Evolutionary conservation across 768 basidiomycete genomes (phyloP).

Genomic region (Xerocomellus chrysenteron): DNA sequence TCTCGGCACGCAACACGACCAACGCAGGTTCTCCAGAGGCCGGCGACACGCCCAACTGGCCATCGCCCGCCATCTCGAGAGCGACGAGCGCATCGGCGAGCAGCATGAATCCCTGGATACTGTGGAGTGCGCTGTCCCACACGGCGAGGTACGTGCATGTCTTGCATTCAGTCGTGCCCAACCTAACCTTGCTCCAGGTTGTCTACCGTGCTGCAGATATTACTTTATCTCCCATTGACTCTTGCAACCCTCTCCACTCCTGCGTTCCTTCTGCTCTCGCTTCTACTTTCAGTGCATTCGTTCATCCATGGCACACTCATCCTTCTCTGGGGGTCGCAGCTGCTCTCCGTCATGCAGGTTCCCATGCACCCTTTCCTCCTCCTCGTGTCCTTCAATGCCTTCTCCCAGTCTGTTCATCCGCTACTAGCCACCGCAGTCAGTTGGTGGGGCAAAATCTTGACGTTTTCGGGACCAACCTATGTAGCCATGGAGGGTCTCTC

Average conservation of each 20-base stretch:
- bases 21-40: not conserved
- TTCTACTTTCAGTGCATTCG: constrained; percentile 72
- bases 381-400: constrained; percentile 83
- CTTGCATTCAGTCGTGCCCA: not conserved
- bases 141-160: constrained; percentile 51
- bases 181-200: constrained; percentile 43
- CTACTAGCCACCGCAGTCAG: constrained; percentile 54
- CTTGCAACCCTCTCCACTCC: constrained; percentile 77
- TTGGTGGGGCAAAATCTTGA: constrained; percentile 73
- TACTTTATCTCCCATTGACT: constrained; percentile 82
- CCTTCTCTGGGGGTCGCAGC: constrained; percentile 67
- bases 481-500: constrained; percentile 83
- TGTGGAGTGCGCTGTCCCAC: constrained; percentile 65
- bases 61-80: not conserved
- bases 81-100: not conserved
- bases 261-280: constrained; percentile 79
- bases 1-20: not conserved
- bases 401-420: constrained; percentile 63
- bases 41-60: not conserved
- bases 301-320: constrained; percentile 81
- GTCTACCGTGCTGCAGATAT: constrained; percentile 75
- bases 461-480: constrained; percentile 72
- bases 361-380: constrained; percentile 87
- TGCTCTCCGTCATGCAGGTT: constrained; percentile 75
- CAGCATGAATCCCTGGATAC: constrained; percentile 54